These are phyloP conservation scores for Aspergillus fructus DNA, from an alignment of 2,329 filamentous ascomycete genomes.

Conservation along the genomic window DNA sequence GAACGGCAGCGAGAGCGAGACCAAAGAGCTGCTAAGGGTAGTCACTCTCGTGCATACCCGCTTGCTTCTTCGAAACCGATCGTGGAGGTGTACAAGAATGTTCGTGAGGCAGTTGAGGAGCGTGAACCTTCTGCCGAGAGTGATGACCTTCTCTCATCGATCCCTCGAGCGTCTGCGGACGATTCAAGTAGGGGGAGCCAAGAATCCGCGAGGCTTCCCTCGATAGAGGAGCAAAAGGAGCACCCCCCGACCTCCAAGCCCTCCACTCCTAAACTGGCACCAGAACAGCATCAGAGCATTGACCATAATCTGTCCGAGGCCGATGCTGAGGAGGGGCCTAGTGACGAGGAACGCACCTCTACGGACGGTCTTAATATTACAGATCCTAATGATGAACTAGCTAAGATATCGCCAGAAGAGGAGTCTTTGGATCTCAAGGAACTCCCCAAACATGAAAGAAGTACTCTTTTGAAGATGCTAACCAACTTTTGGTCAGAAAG, in stretches of 20 bases:
- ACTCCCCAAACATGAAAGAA: constrained; percentile 88
- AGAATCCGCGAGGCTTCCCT: constrained; percentile 23
- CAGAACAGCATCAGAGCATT: constrained; percentile 43
- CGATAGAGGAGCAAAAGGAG: constrained; percentile 28
- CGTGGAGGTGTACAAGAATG: constrained; percentile 92
- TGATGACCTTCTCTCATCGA: constrained; percentile 45
- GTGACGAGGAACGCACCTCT: constrained; percentile 70
- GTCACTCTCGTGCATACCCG: constrained; percentile 77
- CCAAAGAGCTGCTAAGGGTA: constrained; percentile 73
- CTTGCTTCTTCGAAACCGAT: constrained; percentile 92
- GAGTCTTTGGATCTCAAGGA: constrained; percentile 64
- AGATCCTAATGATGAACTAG: constrained; percentile 53
- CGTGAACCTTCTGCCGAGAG: constrained; percentile 64
- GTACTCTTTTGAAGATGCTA: constrained; percentile 89
- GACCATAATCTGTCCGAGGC: constrained; percentile 61
- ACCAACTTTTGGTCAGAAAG: constrained; percentile 98
- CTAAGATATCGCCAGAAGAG: constrained; percentile 53
- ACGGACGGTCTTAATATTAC: constrained; percentile 67
- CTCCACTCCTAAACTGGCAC: constrained; percentile 43
- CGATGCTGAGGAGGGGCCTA: constrained; percentile 67
- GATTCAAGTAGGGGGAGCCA: constrained; percentile 34
- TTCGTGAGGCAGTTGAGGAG: constrained; percentile 88
- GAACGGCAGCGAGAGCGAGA: constrained; percentile 84
- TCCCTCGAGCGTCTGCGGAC: constrained; percentile 26
- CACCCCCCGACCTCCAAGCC: constrained; percentile 34